A percentile compares a stretch with the other conserved stretches of the same genome.
These are phyloP conservation scores for Candida orba DNA, from an alignment of 805 yeast species.

Conservation along the genomic window DNA sequence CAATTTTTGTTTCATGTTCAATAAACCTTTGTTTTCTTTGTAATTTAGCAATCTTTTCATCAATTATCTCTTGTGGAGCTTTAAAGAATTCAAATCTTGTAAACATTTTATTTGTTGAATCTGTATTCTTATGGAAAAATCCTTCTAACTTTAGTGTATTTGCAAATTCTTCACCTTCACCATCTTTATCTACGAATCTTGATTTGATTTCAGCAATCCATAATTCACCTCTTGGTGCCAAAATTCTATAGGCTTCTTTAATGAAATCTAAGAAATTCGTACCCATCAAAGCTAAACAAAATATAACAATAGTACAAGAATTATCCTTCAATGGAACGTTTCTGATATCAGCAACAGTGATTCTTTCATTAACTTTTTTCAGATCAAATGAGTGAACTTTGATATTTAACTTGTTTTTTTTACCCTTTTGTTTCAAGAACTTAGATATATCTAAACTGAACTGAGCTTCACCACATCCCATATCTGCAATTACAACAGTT, in stretches of 20 bases:
- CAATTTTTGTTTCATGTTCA: slow-evolving; percentile 60
- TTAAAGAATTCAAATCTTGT: slow-evolving; percentile 90
- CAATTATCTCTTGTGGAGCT: slow-evolving; percentile 63
- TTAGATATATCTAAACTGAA: slow-evolving; percentile 60
- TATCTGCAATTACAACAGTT: slow-evolving; percentile 82
- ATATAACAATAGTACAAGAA: slow-evolving; percentile 82
- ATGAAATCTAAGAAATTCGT: slow-evolving; percentile 91
- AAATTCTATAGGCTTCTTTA: slow-evolving; percentile 78
- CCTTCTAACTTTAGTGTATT: slow-evolving; percentile 72
- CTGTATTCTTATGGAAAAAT: slow-evolving; percentile 82
- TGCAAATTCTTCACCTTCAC: slow-evolving; percentile 76
- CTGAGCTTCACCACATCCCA: slow-evolving; percentile 99
- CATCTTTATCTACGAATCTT: slow-evolving; percentile 69
- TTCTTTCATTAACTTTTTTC: slow-evolving; percentile 78
- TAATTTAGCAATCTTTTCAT: slow-evolving; percentile 53
- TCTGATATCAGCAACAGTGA: slow-evolving; percentile 94
- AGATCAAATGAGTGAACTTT: slow-evolving; percentile 87
- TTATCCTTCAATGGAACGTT: slow-evolving; percentile 78
- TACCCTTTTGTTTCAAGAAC: slow-evolving; percentile 32
- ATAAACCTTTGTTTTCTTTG: slow-evolving; percentile 61
- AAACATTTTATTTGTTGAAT: slow-evolving; percentile 86
- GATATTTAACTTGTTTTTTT: slow-evolving; percentile 37
- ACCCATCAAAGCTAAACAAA: slow-evolving; percentile 95
- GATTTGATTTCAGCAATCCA: slow-evolving; percentile 99
- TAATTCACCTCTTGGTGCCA: slow-evolving; percentile 86